Evolutionary conservation across 495 filamentous ascomycete species (phyloP), one percentile per base, ranked within the genome.

Genomic region (Pyrenula massariospora): DNA sequence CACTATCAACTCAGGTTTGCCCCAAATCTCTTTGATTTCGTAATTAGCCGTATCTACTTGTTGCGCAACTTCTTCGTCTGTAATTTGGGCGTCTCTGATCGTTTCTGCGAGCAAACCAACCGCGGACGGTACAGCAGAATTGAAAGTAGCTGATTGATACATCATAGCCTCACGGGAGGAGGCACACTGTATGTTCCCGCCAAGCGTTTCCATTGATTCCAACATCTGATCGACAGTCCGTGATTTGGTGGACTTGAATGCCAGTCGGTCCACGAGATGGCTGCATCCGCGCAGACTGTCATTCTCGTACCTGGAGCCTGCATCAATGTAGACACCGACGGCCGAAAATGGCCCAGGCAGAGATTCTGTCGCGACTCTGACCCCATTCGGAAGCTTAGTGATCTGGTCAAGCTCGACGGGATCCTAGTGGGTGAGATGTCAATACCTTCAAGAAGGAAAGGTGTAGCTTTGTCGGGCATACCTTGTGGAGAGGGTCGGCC

Each of bases 111-210:
- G 77, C 23, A 99, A 73, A 10, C 77, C 94, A 10, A 93, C 78
- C 23, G 93, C 88, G 15, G 82, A 82, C 12, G 89, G 84, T 22
- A 97, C 88, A 2, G 91, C 83, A 11, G 87, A 86, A 73, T 99
- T 99, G 81, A 99, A 99, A 55, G 89, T 96, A 36, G 93, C 94
- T 3, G 89, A 86, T 69, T 97, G 94, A 73, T 99, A 99, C 93
- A 99, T 97, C 65, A 99, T 80, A 21, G 91, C 89, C 68, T 99
- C 93, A 48, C 93, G 77, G 0, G 92, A 95, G 0, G 92, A 96
- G 31, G 89, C 90, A 68, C 93, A 97, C 71, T 96, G 91, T 58
- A 97, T 89, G 62, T 95, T 96, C 21, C 93, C 93, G 24, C 93
- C 93, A 3, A 99, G 76, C 1, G 81, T 83, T 66, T 96, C 92